Evolutionary conservation across 495 filamentous ascomycete species (phyloP).

Genomic region (Penicillium crystallinum): DNA sequence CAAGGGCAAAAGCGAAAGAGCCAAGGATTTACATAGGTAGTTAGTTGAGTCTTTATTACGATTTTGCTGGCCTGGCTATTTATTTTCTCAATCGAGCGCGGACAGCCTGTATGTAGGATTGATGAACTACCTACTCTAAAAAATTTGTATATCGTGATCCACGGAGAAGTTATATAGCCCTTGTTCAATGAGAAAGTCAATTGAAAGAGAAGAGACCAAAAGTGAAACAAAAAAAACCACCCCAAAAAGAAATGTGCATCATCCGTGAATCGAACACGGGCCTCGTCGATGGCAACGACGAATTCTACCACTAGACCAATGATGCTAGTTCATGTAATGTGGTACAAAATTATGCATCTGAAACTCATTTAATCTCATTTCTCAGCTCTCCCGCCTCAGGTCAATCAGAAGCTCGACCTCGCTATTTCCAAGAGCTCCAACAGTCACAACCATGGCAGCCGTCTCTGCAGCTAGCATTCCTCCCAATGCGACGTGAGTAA

Average conservation of each 20-base stretch:
- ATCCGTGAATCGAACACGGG: constrained; percentile 57
- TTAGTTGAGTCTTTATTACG: too few species aligned
- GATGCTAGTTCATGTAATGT: constrained; percentile 30
- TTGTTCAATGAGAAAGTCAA: too few species aligned
- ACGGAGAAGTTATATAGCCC: too few species aligned
- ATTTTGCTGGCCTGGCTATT: too few species aligned
- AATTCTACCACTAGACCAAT: constrained; percentile 59
- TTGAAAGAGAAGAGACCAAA: not conserved
- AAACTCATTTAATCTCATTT: not conserved
- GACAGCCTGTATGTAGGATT: too few species aligned
- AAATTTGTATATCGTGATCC: too few species aligned
- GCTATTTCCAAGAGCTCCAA: constrained; percentile 16
- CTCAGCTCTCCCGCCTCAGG: not conserved
- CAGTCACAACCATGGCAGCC: constrained; percentile 40
- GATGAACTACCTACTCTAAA: too few species aligned
- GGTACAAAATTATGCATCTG: not conserved
- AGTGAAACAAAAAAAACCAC: constrained; percentile 7
- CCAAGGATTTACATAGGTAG: too few species aligned
- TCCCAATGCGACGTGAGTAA: constrained; percentile 48
- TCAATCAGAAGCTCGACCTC: constrained; percentile 19
- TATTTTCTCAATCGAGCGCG: too few species aligned
- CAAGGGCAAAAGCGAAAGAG: too few species aligned
- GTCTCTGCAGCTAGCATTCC: constrained; percentile 25
- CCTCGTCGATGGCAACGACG: constrained; percentile 57
- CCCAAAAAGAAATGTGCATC: constrained; percentile 40